Evolutionary conservation across 176 grass and related monocot species (phyloP).

Genomic region (barley (Hordeum vulgare)): MorexV3_pseudomolecules_assembly NC_058524.1:71317192-71317691

Average conservation of each 20-base stretch:
- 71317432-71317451: neutral
- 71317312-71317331: slow-evolving; percentile 61
- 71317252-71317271: neutral
- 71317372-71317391: neutral
- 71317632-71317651: neutral
- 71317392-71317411: neutral
- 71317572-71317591: neutral
- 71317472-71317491: neutral
- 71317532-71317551: neutral
- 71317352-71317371: neutral
- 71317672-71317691: too few relatives aligned
- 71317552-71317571: neutral
- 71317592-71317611: neutral
- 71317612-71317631: neutral
- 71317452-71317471: neutral
- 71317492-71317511: neutral
- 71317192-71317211: neutral
- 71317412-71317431: neutral
- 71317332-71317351: slow-evolving; percentile 74
- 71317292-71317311: slow-evolving; percentile 61
- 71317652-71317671: too few relatives aligned
- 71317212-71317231: neutral
- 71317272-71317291: slow-evolving; percentile 57
- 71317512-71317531: neutral
- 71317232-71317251: neutral